phyloP scores from a whole-genome alignment of 208 protist species.

The Willaertia magna region DNA sequence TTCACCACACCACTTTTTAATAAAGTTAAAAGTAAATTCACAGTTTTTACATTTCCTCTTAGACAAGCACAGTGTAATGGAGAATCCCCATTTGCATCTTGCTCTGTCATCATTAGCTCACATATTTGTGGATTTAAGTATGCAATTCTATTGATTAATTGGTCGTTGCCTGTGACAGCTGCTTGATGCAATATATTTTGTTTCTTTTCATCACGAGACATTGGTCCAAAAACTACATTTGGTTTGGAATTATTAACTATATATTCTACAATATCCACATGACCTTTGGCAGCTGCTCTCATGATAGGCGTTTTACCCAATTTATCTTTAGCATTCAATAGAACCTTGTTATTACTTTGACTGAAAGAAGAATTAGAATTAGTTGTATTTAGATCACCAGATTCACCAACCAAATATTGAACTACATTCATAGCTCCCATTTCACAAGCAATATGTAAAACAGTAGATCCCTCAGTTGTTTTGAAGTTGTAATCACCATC shows the following conservation, averaged over 20 bases:
- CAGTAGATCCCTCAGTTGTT: neutral
- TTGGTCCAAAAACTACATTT: neutral
- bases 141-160: neutral
- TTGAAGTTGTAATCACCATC: slow-evolving; percentile 7
- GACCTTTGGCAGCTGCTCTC: neutral
- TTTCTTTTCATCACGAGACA: neutral
- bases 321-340: neutral
- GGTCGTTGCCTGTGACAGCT: neutral
- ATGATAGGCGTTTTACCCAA: neutral
- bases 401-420: neutral
- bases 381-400: neutral
- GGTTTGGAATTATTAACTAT: neutral
- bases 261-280: neutral
- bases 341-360: neutral
- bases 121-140: neutral
- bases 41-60: neutral
- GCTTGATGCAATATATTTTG: neutral
- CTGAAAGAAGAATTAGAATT: neutral
- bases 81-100: neutral
- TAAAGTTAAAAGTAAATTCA: neutral
- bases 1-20: neutral
- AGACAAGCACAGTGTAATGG: neutral
- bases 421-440: neutral
- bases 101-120: neutral
- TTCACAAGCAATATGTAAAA: slow-evolving; percentile 8